Evolutionary conservation across 1,284 basidiomycete species (phyloP), one percentile per base, ranked within the genome.

Genomic region (Agaricales sp.): DNA sequence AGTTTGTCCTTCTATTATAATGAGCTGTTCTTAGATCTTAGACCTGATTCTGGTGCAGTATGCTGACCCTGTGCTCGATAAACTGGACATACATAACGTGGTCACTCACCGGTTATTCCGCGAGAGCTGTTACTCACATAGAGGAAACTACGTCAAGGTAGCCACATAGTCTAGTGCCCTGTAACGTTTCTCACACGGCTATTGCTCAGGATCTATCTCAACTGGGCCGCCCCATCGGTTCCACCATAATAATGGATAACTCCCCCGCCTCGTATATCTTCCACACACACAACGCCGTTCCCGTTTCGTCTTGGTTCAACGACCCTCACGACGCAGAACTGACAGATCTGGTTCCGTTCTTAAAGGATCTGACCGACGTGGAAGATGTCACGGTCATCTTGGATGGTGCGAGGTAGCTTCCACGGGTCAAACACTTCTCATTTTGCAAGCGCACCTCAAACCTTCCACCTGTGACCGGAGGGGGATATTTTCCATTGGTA

Each of bases 251-350:
- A 68, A 81, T 99, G 56, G 95, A 99, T 72, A 99, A 99, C 68
- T 97, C 93, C 37, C 95, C 95, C 11, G 95, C 96, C 12, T 96
- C 92, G 4, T 99, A 99, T 68, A 95, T 99, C 58, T 99, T 99
- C 77, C 95, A 99, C 63, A 93, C 94, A 14, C 96, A 96, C 69
- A 99, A 98, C 62, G 96, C 96, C 39, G 95, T 98, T 3, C 95
- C 95, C 6, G 93, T 99, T 50, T 97, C 94, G 46, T 95, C 92
- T 51, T 99, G 95, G 96, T 99, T 99, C 74, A 98, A 97, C 66
- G 90, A 93, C 67, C 92, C 92, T 8, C 93, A 96, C 61, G 95
- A 98, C 66, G 96, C 94, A 23, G 95, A 98, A 66, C 72, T 98
- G 55, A 95, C 92, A 25, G 95, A 98, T 66, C 71, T 99, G 43